Percentiles rank a stretch among this genome's conserved stretches.
phyloP scores from a whole-genome alignment of 2,329 filamentous ascomycete genomes.

The Penicillium capsulatum region DNA sequence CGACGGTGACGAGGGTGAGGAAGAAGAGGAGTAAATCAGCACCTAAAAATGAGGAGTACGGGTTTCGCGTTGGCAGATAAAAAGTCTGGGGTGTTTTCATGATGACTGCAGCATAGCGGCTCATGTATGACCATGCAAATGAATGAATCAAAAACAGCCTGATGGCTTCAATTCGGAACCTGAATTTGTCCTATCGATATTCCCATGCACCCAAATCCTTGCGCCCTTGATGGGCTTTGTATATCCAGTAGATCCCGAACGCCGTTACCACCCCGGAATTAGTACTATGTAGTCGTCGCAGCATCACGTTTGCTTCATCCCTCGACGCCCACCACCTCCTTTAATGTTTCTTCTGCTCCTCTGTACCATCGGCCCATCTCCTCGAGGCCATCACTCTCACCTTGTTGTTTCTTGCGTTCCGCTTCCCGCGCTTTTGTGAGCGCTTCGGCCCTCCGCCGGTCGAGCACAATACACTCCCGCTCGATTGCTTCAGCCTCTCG shows the following conservation, averaged over 20 bases:
- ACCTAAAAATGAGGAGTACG: conserved; percentile 32
- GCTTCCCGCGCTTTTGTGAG: conserved; percentile 47
- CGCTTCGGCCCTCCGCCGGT: conserved; percentile 44
- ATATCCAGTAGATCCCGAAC: conserved; percentile 22
- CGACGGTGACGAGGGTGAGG: conserved; percentile 63
- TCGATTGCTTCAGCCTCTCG: conserved; percentile 45
- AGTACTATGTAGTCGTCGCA: conserved; percentile 16
- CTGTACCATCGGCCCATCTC: conserved; percentile 47
- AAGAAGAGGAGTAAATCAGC: conserved; percentile 64
- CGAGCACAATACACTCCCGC: conserved; percentile 41
- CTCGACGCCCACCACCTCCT: conserved; percentile 36
- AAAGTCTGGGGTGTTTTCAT: conserved; percentile 32
- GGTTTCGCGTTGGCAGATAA: conserved; percentile 36
- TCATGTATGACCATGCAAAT: conserved; percentile 41
- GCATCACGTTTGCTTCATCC: conserved; percentile 13
- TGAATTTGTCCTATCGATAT: conserved; percentile 11
- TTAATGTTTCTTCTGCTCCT: conserved; percentile 40
- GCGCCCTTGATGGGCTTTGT: conserved; percentile 2
- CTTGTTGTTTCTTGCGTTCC: conserved; percentile 41
- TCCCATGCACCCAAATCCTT: too few species aligned
- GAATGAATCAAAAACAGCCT: conserved; percentile 36
- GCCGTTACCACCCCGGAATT: conserved; percentile 15
- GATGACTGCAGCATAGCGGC: conserved; percentile 38
- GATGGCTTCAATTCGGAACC: conserved; percentile 35
- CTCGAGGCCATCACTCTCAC: conserved; percentile 45